Conservation (phyloP, 768 basidiomycete genomes). For the Russula olivacea region DNA sequence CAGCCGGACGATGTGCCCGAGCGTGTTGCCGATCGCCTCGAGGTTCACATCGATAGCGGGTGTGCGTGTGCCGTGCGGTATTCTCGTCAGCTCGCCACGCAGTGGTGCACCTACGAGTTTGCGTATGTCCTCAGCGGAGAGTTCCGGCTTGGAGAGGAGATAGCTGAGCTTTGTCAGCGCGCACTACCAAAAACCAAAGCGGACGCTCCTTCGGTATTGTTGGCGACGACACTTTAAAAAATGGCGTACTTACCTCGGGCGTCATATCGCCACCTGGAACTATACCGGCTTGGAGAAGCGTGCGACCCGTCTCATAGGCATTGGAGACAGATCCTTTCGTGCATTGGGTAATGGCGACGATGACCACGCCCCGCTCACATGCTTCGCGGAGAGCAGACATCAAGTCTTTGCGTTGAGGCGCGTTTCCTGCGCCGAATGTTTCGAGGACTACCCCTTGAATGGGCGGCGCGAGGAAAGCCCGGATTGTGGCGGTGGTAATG, state of each 20-base stretch:
- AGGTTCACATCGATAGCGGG: conserved; percentile 44
- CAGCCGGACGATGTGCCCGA: conserved; percentile 65
- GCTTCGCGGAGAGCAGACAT: conserved; percentile 74
- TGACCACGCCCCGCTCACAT: conserved; percentile 73
- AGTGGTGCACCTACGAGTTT: conserved; percentile 70
- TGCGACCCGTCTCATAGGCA: conserved; percentile 74
- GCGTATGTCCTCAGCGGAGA: conserved; percentile 62
- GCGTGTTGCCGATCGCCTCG: conserved; percentile 56
- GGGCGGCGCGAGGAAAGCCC: conserved; percentile 68
- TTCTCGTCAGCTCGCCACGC: conserved; percentile 79
- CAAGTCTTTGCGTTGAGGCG: conserved; percentile 74
- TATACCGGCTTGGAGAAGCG: conserved; percentile 65
- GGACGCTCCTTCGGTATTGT: neutral
- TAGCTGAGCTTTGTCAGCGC: conserved; percentile 88
- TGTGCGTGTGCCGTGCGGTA: conserved; percentile 35
- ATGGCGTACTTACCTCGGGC: conserved; percentile 63
- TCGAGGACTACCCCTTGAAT: conserved; percentile 81
- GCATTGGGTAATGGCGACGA: conserved; percentile 92
- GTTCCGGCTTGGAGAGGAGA: conserved; percentile 79
- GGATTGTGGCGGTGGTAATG: conserved; percentile 67
- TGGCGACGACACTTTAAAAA: neutral
- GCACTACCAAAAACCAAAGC: conserved; percentile 44
- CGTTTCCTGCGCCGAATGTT: conserved; percentile 91
- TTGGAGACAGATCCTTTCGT: conserved; percentile 79
- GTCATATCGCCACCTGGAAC: conserved; percentile 91